Conservation (phyloP, 1,139 yeast species). For the Neolecta irregularis region DNA sequence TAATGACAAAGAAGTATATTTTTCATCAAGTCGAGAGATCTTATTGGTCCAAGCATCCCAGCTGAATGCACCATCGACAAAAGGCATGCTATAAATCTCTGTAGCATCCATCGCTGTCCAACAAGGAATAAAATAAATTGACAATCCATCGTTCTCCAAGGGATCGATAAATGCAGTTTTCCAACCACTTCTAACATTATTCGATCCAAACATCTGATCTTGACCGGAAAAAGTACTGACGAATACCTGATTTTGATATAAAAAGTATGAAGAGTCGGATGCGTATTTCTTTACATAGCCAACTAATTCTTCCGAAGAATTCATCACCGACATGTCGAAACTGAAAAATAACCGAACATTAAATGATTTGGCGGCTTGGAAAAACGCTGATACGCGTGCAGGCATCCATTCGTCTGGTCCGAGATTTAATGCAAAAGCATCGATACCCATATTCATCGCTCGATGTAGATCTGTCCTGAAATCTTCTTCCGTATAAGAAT, state of each 20-base stretch:
- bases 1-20: no score
- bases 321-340: constrained; percentile 14
- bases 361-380: constrained; percentile 11
- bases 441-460: constrained; percentile 13
- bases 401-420: constrained; percentile 13
- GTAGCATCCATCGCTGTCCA: constrained; percentile 12
- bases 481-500: constrained; percentile 7
- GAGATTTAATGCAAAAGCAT: constrained; percentile 14
- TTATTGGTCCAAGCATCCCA: constrained; percentile 16
- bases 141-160: constrained; percentile 7
- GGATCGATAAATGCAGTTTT: constrained; percentile 9
- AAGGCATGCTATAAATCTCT: constrained; percentile 9
- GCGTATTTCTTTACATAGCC: constrained; percentile 8
- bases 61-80: constrained; percentile 13
- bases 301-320: constrained; percentile 4
- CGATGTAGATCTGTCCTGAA: constrained; percentile 11
- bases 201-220: constrained; percentile 7
- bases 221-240: constrained; percentile 14
- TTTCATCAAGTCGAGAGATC: no score
- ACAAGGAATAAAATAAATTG: constrained; percentile 12
- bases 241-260: constrained; percentile 8
- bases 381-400: constrained; percentile 9
- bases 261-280: constrained; percentile 9
- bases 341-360: constrained; percentile 11
- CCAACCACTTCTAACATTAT: constrained; percentile 7